Evolutionary conservation across 2,329 filamentous ascomycete genomes (phyloP).

Genomic region (Polychaeton citri): DNA sequence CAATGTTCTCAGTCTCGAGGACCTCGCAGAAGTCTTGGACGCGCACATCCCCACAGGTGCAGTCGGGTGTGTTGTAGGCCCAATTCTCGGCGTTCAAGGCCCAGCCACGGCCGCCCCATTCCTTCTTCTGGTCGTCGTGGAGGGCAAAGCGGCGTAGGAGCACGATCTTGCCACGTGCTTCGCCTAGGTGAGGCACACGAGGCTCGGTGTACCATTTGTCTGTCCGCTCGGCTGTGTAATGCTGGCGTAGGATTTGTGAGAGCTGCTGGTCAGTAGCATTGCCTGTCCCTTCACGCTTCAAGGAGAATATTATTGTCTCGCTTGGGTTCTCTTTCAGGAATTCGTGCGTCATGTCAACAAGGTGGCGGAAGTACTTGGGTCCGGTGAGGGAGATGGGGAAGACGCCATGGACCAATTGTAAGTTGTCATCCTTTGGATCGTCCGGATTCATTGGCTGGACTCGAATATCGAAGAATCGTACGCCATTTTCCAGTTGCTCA

Average conservation of each 20-base stretch:
- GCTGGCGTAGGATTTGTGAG: slow-evolving; percentile 55
- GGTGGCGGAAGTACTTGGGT: slow-evolving; percentile 60
- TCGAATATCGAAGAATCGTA: slow-evolving; percentile 88
- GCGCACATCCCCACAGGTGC: slow-evolving; percentile 58
- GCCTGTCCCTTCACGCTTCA: slow-evolving; percentile 86
- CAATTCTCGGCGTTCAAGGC: slow-evolving; percentile 52
- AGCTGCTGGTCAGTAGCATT: slow-evolving; percentile 68
- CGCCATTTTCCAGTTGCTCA: slow-evolving; percentile 74
- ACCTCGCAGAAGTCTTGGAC: slow-evolving; percentile 96
- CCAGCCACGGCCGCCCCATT: slow-evolving; percentile 41
- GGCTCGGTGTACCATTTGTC: slow-evolving; percentile 68
- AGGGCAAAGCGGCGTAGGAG: slow-evolving; percentile 69
- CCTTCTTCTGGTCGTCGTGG: slow-evolving; percentile 34
- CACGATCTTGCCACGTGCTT: slow-evolving; percentile 70
- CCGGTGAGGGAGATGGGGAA: slow-evolving; percentile 82
- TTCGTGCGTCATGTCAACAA: slow-evolving; percentile 53
- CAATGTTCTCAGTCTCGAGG: slow-evolving; percentile 57
- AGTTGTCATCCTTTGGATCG: slow-evolving; percentile 43
- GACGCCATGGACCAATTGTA: slow-evolving; percentile 76
- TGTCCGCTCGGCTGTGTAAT: slow-evolving; percentile 48
- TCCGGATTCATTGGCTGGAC: slow-evolving; percentile 52
- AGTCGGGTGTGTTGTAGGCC: slow-evolving; percentile 81
- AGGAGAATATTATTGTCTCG: slow-evolving; percentile 71
- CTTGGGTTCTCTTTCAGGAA: slow-evolving; percentile 68
- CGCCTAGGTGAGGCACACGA: slow-evolving; percentile 62